Percentiles rank a stretch among this genome's conserved stretches.
phyloP scores from a whole-genome alignment of 148 eudicot genomes.

The Salicornia ramosissima region DNA sequence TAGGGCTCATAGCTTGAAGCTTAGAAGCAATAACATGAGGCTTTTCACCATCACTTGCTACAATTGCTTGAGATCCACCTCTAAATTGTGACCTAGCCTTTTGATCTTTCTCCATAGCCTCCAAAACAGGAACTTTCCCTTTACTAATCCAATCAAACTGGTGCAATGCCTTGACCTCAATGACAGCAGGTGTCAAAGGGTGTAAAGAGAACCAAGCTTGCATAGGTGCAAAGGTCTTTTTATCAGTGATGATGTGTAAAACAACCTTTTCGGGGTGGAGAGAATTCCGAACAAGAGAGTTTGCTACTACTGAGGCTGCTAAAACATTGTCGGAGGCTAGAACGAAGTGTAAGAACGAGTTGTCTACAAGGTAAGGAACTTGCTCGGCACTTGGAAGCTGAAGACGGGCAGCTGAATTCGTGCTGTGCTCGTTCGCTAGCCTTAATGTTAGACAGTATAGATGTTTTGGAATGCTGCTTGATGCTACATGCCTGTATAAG shows the following conservation, averaged over 20 bases:
- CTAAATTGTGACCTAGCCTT: conserved; percentile 69
- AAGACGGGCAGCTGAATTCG: conserved; percentile 71
- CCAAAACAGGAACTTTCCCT: conserved; percentile 89
- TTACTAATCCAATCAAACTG: conserved; percentile 93
- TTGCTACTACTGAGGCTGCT: conserved; percentile 80
- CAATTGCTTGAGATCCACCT: conserved; percentile 87
- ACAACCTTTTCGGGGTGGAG: conserved; percentile 63
- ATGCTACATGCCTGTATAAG: conserved; percentile 88
- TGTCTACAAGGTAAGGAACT: conserved; percentile 77
- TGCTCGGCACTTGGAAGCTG: conserved; percentile 77
- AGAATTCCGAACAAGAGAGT: conserved; percentile 65
- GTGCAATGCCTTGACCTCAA: conserved; percentile 87
- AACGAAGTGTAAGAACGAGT: conserved; percentile 71
- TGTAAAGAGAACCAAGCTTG: conserved; percentile 96
- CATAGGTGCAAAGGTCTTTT: conserved; percentile 84
- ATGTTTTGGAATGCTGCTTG: conserved; percentile 91
- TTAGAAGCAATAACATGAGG: conserved; percentile 86
- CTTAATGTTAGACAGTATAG: conserved; percentile 72
- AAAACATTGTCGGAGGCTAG: conserved; percentile 84
- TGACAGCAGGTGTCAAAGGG: conserved; percentile 56
- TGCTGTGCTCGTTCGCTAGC: conserved; percentile 81
- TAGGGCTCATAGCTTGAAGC: conserved; percentile 80
- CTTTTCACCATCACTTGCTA: conserved; percentile 64
- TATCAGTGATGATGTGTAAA: conserved; percentile 81
- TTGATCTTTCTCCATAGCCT: conserved; percentile 94